Evolutionary conservation across 2,329 filamentous ascomycete species (phyloP).

Genomic region (Neodidymelliopsis sp.): DNA sequence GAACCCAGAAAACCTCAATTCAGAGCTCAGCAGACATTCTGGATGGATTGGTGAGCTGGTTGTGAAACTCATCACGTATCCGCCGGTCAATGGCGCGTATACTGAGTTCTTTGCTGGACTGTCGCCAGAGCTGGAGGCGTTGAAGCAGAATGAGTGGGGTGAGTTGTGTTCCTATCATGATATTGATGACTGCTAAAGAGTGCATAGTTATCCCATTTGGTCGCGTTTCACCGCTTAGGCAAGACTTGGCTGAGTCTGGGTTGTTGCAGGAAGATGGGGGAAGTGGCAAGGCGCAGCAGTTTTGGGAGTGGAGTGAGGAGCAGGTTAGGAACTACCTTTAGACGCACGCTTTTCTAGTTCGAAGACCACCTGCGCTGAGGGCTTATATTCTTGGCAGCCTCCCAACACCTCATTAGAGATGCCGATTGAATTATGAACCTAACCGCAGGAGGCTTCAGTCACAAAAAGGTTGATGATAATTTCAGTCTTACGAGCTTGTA

Average conservation of each 20-base stretch:
- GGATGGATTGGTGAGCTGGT: slow-evolving; percentile 1
- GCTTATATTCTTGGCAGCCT: too few species aligned
- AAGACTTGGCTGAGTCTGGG: slow-evolving; percentile 35
- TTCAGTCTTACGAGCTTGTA: too few species aligned
- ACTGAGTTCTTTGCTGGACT: slow-evolving; percentile 36
- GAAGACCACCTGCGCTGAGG: too few species aligned
- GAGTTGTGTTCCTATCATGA: background rate
- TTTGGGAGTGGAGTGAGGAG: slow-evolving; percentile 58
- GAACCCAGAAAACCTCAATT: slow-evolving; percentile 51
- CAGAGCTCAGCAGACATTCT: slow-evolving; percentile 45
- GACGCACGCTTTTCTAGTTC: too few species aligned
- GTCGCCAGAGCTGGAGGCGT: slow-evolving; percentile 21
- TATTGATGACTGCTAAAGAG: background rate
- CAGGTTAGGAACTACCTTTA: too few species aligned
- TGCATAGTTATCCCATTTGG: slow-evolving; percentile 58
- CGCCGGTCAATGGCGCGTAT: slow-evolving; percentile 32
- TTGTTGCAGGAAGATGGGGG: slow-evolving; percentile 21
- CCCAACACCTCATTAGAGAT: too few species aligned
- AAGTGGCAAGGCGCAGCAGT: slow-evolving; percentile 46
- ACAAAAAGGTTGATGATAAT: too few species aligned
- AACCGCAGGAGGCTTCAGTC: too few species aligned
- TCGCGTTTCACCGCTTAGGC: slow-evolving; percentile 26
- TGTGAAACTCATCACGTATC: slow-evolving; percentile 12
- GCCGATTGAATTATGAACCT: too few species aligned
- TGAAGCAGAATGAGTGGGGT: slow-evolving; percentile 44